phyloP scores from a whole-genome alignment of 2,329 filamentous ascomycete genomes.

The Diaporthe longicolla region DNA sequence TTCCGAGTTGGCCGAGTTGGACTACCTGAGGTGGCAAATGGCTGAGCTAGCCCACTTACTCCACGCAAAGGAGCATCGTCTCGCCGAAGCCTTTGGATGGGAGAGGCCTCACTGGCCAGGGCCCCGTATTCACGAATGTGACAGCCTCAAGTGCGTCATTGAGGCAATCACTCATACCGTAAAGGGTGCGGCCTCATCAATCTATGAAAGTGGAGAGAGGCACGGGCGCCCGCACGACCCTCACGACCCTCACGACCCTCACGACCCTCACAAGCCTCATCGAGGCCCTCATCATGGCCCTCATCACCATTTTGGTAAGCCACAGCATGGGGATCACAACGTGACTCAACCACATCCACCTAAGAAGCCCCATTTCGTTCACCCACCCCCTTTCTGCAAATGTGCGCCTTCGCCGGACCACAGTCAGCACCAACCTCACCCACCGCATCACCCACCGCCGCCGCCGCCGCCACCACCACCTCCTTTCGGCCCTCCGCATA shows the following conservation, averaged over 20 bases:
- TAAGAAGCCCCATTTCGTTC: slow-evolving; percentile 45
- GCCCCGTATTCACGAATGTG: slow-evolving; percentile 53
- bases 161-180: slow-evolving; percentile 56
- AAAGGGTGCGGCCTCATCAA: slow-evolving; percentile 52
- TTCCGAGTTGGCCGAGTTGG: slow-evolving; percentile 60
- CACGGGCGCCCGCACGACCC: no score
- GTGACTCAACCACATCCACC: slow-evolving; percentile 47
- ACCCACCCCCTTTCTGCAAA: slow-evolving; percentile 49
- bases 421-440: slow-evolving; percentile 42
- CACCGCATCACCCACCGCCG: not conserved
- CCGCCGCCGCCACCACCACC: slow-evolving; percentile 30
- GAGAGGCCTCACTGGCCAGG: slow-evolving; percentile 36
- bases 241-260: slow-evolving; percentile 41
- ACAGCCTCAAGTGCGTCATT: slow-evolving; percentile 60
- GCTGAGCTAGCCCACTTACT: slow-evolving; percentile 59
- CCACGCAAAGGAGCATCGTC: slow-evolving; percentile 57
- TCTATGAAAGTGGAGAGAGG: slow-evolving; percentile 50
- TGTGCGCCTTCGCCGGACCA: slow-evolving; percentile 46
- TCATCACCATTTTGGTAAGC: slow-evolving; percentile 19
- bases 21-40: slow-evolving; percentile 58
- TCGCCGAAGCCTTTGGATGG: slow-evolving; percentile 54
- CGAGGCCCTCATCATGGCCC: slow-evolving; percentile 43
- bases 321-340: slow-evolving; percentile 45
- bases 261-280: slow-evolving; percentile 42
- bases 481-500: slow-evolving; percentile 44